These are phyloP conservation scores for Moesziomyces globuligerus DNA, from an alignment of 1,284 basidiomycete species.

Conservation along the genomic window DNA sequence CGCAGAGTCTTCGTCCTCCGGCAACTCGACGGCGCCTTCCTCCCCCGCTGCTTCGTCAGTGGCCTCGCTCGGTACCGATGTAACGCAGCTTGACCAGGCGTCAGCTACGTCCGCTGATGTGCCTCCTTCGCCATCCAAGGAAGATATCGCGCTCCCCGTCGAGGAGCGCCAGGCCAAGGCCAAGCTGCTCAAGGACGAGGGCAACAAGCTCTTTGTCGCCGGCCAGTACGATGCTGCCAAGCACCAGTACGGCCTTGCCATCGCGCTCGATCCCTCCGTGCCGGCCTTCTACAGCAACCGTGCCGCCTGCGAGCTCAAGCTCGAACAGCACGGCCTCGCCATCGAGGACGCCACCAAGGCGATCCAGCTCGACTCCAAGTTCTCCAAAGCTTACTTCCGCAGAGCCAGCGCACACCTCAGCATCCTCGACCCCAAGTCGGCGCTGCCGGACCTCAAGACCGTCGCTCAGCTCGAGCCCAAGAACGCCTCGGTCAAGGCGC, in stretches of 20 bases:
- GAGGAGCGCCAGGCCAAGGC: slow-evolving; percentile 51
- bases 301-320: slow-evolving; percentile 65
- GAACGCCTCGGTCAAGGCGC: slow-evolving; percentile 81
- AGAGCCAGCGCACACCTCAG: slow-evolving; percentile 92
- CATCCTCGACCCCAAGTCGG: slow-evolving; percentile 72
- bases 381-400: slow-evolving; percentile 91
- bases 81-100: slow-evolving; percentile 38
- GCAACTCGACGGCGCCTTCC: slow-evolving; percentile 29
- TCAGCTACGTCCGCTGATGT: slow-evolving; percentile 58
- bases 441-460: slow-evolving; percentile 60
- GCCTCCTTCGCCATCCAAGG: slow-evolving; percentile 47
- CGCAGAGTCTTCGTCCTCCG: slow-evolving; percentile 22
- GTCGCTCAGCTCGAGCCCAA: slow-evolving; percentile 86
- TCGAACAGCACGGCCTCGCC: slow-evolving; percentile 66
- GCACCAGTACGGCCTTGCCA: slow-evolving; percentile 56
- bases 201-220: slow-evolving; percentile 61
- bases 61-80: slow-evolving; percentile 30
- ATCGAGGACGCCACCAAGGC: slow-evolving; percentile 73
- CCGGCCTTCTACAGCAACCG: slow-evolving; percentile 62
- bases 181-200: slow-evolving; percentile 53
- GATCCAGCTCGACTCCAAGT: slow-evolving; percentile 86
- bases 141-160: slow-evolving; percentile 41
- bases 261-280: slow-evolving; percentile 57
- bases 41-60: slow-evolving; percentile 34
- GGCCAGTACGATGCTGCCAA: slow-evolving; percentile 60